Evolutionary conservation across 768 basidiomycete species (phyloP), one percentile per base, ranked within the genome.

Genomic region (Russula compacta): DNA sequence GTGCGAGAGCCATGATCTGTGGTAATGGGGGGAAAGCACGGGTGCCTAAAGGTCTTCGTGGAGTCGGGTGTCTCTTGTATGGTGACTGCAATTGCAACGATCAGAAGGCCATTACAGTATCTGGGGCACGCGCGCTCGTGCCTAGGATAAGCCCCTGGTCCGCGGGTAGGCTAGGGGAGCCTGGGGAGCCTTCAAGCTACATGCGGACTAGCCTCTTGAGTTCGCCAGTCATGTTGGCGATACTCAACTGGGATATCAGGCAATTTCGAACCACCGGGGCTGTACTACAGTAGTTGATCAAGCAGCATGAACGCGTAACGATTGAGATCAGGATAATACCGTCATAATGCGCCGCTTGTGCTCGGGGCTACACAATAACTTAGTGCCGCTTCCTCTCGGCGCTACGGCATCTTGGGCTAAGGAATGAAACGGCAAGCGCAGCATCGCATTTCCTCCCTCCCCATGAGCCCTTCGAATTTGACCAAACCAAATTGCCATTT

Each of bases 61-160:
- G n/a, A 19, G 52, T 46, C 4, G 35, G 56, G 38, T 38, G 33
- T 50, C 32, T 50, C 49, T 32, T 56, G 60, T 60, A 60, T 33
- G 59, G 49, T 60, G 48, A 24, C 39, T 60, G 53, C 38, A 55
- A 55, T 55, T 47, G 24, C 38, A 35, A 35, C 38, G 48, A 60
- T 56, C 59, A 60, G 35, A 44, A 39, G 54, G 29, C n/a, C 17
- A 40, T 40, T 3, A 40, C 21, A 54, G 24, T 29, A 29, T 29
- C 24, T 53, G 59, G 53, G 52, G 44, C 44, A 40, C 52, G 46
- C 52, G 59, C 52, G 59, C 59, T 40, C 38, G 52, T 53, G 52
- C 38, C 59, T 48, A 53, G 6, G 36, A 21, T 36, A 36, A 46
- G 40, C 17, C 7, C 40, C 14, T 47, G 21, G 12, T 15, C 54